Evolutionary conservation across 2,329 filamentous ascomycete species (phyloP).

Genomic region (Didymella pinodella): DNA sequence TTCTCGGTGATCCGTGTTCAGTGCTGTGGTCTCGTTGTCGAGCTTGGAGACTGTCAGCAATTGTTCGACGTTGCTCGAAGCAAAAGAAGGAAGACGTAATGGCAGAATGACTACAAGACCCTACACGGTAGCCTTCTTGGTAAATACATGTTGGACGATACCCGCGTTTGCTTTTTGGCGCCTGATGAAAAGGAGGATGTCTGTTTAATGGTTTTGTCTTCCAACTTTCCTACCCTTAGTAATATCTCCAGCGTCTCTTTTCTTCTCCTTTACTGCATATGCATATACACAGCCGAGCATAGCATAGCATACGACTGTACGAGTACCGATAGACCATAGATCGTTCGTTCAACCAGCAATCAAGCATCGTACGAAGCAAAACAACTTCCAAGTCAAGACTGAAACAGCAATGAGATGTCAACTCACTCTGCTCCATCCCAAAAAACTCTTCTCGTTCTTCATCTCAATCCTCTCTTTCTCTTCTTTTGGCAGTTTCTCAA

Average conservation of each 20-base stretch:
- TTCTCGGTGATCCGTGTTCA: constrained; percentile 79
- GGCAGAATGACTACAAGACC: constrained; percentile 1
- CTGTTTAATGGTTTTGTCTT: not conserved
- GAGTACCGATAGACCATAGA: constrained; percentile 19
- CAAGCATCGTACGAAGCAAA: not conserved
- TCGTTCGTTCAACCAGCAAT: not conserved
- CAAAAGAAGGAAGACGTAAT: constrained; percentile 16
- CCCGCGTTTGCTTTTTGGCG: constrained; percentile 10
- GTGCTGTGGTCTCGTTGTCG: constrained; percentile 72
- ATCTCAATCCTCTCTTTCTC: constrained; percentile 73
- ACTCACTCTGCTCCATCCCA: constrained; percentile 58
- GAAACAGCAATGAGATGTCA: not conserved
- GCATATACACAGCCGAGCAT: constrained; percentile 9
- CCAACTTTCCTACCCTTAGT: constrained; percentile 1
- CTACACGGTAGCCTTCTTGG: constrained; percentile 1
- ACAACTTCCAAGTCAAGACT: not conserved
- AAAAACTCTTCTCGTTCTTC: constrained; percentile 59
- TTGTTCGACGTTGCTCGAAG: constrained; percentile 8
- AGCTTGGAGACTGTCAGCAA: constrained; percentile 50
- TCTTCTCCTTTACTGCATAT: constrained; percentile 4
- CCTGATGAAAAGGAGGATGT: not conserved
- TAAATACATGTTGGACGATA: constrained; percentile 19
- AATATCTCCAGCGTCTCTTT: constrained; percentile 8
- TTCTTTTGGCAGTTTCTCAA: constrained; percentile 72
- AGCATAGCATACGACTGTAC: constrained; percentile 16